Base-by-base conservation (phyloP, 2,329 filamentous ascomycete species). In the Pyrenochaeta sp. region DNA sequence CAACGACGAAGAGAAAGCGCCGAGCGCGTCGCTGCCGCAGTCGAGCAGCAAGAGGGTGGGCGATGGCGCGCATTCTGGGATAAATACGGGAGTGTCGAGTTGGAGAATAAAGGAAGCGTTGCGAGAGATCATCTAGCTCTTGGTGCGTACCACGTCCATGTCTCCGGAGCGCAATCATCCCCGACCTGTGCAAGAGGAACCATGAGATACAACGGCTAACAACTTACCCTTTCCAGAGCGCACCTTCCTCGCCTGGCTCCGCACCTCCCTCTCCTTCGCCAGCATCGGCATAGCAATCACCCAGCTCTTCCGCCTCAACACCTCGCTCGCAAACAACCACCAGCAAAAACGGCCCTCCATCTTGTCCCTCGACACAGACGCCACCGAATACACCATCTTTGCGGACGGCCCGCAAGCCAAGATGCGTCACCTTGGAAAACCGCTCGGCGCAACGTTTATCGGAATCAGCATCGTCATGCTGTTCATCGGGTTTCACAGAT, bases 41-140 rank as follows among this genome's bases (percentile, higher is more conserved):
- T 53, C 26, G 55, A 63, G 38, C 39, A 48, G 8, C 47, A 52
- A 1, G 61, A 67, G 21, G 47, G 62, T 6, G 57, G 66, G 28
- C 84, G 85, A 80, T 84, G 81, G 78, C 74, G 74, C 57, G 63
- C 65, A 21, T 67, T 82, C 26, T 69, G 77, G 26, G 81, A 85
- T 28, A 82, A 81, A 55, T 86, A 83, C 55, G 83, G 83, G 13
- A 81, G 77, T 47, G 80, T 94, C 37, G 89, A 93, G 74, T 72
- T 94, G 48, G 89, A 94, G 70, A 94, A 94, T 64, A 93, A 90
- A 71, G 89, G 89, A 26, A 90, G 86, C 64, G 89, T 93, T 26
- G 89, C 89, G 8, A 78, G 89, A 61, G 89, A 94, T 70, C 89
- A 94, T 73, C 75, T 94, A 41, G 89, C 89, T 15, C 74, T 94